A percentile compares a stretch with the other conserved stretches of the same genome.
phyloP scores from a whole-genome alignment of 371 early-diverging fungal species.

The Apophysomyces trapeziformis region DNA sequence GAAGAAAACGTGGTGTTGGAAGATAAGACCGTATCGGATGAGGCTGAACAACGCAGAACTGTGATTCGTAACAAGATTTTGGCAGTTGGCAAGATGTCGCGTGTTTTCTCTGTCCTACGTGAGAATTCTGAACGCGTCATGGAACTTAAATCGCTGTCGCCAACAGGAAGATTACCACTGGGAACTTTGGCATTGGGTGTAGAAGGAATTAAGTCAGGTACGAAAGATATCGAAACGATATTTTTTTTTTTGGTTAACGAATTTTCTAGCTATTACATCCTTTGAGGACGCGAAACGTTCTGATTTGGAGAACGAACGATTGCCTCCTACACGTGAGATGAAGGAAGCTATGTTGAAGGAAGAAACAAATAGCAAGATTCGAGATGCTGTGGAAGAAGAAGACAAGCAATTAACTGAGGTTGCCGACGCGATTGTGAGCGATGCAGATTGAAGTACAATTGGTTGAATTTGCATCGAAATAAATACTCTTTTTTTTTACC shows the following conservation, averaged over 20 bases:
- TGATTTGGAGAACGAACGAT: constrained; percentile 90
- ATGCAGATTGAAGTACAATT: constrained; percentile 30
- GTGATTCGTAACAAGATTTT: constrained; percentile 90
- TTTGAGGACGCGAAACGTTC: constrained; percentile 92
- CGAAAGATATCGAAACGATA: neutral
- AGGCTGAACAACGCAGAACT: constrained; percentile 68
- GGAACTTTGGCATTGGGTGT: constrained; percentile 90
- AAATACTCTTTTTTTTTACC: neutral
- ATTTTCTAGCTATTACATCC: constrained; percentile 70
- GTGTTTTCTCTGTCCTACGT: constrained; percentile 87
- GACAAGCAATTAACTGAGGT: constrained; percentile 48
- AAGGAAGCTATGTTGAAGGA: constrained; percentile 53
- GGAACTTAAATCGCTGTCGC: constrained; percentile 91
- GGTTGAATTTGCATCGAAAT: no score
- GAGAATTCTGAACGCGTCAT: constrained; percentile 89
- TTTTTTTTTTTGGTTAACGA: neutral
- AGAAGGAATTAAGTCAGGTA: constrained; percentile 87
- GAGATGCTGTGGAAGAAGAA: constrained; percentile 55
- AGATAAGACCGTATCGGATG: constrained; percentile 34
- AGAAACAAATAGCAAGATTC: constrained; percentile 51
- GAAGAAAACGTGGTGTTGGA: constrained; percentile 40
- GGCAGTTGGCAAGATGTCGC: constrained; percentile 90
- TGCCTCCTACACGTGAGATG: constrained; percentile 81
- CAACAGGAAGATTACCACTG: constrained; percentile 78
- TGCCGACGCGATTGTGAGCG: constrained; percentile 51